A percentile compares a stretch with the other conserved stretches of the same genome.
Evolutionary conservation across 1,284 basidiomycete species (phyloP).

Genomic region (Amylostereum areolatum): DNA sequence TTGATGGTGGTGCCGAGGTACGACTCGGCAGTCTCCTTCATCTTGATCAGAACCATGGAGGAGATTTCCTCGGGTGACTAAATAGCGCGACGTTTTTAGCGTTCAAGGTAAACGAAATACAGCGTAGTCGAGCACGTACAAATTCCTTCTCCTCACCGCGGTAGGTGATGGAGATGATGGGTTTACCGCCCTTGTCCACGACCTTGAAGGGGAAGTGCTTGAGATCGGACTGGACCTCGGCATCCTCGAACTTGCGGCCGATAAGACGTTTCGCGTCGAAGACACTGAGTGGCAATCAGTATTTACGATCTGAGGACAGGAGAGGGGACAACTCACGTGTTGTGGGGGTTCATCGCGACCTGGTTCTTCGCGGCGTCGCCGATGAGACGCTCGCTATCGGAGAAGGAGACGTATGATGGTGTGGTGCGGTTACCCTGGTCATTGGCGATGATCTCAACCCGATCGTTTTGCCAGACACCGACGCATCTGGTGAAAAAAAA

Average conservation of each 20-base stretch:
- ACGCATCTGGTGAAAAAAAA: slow-evolving; percentile 51
- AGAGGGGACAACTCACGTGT: slow-evolving; percentile 45
- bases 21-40: slow-evolving; percentile 98
- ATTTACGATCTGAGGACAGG: neutral
- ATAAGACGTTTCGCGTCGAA: slow-evolving; percentile 91
- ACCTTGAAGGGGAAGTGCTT: slow-evolving; percentile 96
- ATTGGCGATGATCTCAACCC: slow-evolving; percentile 97
- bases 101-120: neutral
- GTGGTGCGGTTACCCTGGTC: slow-evolving; percentile 98
- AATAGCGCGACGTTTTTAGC: slow-evolving; percentile 10
- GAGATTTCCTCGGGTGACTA: slow-evolving; percentile 95
- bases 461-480: slow-evolving; percentile 98
- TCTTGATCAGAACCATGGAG: slow-evolving; percentile 95
- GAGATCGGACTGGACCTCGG: slow-evolving; percentile 91
- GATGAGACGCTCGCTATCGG: slow-evolving; percentile 90
- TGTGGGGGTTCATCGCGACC: slow-evolving; percentile 80
- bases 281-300: slow-evolving; percentile 40
- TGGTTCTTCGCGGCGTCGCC: slow-evolving; percentile 97
- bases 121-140: slow-evolving; percentile 41
- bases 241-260: slow-evolving; percentile 79
- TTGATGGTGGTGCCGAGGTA: slow-evolving; percentile 83
- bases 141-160: slow-evolving; percentile 91
- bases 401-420: slow-evolving; percentile 91
- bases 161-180: slow-evolving; percentile 86
- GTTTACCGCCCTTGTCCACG: slow-evolving; percentile 79